Evolutionary conservation across 2,329 filamentous ascomycete species (phyloP).

Genomic region (Ceratocystis variospora): DNA sequence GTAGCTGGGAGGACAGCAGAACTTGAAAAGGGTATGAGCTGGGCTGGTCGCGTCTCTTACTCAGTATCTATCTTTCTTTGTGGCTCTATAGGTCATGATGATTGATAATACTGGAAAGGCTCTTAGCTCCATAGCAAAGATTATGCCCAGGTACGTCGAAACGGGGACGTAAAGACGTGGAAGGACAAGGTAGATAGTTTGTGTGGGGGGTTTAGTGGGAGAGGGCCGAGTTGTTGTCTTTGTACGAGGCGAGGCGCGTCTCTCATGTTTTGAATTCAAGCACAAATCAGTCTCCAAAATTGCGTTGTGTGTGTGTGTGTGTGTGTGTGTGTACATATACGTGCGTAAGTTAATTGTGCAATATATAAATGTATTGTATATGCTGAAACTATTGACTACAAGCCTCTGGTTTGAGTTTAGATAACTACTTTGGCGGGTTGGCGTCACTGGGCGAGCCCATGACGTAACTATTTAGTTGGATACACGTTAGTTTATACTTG

Average conservation of each 20-base stretch:
- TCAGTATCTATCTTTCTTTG: constrained; percentile 25
- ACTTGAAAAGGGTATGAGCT: constrained; percentile 24
- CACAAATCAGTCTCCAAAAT: constrained; percentile 28
- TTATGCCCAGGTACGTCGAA: neutral
- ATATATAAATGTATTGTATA: neutral
- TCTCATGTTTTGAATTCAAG: constrained; percentile 24
- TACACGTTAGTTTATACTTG: constrained; percentile 13
- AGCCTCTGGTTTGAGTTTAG: neutral
- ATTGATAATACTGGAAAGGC: constrained; percentile 12
- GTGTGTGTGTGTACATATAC: neutral
- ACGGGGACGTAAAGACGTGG: constrained; percentile 23
- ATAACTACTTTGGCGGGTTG: constrained; percentile 22
- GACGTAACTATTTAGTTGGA: constrained; percentile 20
- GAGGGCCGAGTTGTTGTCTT: neutral
- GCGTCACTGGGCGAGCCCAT: constrained; percentile 27
- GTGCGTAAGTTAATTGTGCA: neutral
- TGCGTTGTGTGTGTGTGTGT: constrained; percentile 21
- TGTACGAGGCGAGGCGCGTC: neutral
- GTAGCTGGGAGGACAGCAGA: constrained; percentile 12
- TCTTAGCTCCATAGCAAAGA: neutral
- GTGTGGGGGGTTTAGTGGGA: constrained; percentile 22
- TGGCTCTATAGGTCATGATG: neutral
- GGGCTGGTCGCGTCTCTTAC: constrained; percentile 37
- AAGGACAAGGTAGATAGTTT: constrained; percentile 28
- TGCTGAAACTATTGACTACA: neutral